Evolutionary conservation across 1,284 basidiomycete genomes (phyloP).

Genomic region (Phenoliferia sp.): DNA sequence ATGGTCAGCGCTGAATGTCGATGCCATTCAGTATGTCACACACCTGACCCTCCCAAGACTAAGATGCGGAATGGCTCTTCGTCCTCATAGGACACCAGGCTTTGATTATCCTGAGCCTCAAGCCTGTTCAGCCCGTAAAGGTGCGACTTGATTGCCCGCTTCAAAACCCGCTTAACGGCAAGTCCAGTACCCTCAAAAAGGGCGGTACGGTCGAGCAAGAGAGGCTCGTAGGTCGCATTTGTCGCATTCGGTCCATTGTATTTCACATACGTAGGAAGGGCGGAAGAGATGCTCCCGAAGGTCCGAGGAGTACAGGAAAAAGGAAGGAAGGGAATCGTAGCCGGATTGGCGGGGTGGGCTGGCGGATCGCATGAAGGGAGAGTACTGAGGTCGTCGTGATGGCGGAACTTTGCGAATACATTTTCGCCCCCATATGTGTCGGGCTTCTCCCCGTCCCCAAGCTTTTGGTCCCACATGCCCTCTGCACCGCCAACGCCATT

Average conservation of each 20-base stretch:
- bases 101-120: not conserved
- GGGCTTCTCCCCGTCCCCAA: no score
- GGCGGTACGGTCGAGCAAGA: conserved; percentile 16
- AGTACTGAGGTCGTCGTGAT: no score
- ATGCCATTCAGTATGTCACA: not conserved
- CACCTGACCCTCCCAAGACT: conserved; percentile 31
- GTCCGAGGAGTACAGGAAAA: conserved; percentile 8
- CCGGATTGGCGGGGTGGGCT: no score
- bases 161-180: conserved; percentile 19
- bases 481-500: no score
- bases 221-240: not conserved
- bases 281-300: not conserved
- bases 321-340: conserved; percentile 14
- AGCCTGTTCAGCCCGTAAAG: conserved; percentile 14
- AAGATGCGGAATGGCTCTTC: conserved; percentile 31
- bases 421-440: no score
- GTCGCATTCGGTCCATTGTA: not conserved
- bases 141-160: conserved; percentile 21
- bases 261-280: conserved; percentile 1
- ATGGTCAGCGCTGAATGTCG: not conserved
- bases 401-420: no score
- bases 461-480: no score
- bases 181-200: conserved; percentile 21
- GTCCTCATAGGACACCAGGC: conserved; percentile 5
- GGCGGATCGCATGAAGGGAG: no score